Percentiles rank a stretch among this genome's conserved stretches.
Evolutionary conservation across 1,139 yeast species (phyloP).

Genomic region (Suhomyces bokatorum): DNA sequence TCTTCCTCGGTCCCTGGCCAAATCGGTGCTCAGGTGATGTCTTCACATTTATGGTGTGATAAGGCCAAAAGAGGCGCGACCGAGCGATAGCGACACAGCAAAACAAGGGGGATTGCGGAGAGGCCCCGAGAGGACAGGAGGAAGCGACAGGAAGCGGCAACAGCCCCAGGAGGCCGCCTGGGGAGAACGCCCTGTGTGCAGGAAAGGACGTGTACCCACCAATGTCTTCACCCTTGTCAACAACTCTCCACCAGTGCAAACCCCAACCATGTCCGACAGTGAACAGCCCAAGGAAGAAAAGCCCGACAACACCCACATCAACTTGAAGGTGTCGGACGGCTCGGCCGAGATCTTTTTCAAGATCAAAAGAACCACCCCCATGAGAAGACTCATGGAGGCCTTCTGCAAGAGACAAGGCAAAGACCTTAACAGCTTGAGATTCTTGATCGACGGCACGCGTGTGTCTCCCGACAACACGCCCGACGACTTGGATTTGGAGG

Average conservation of each 20-base stretch:
- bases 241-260: conserved; percentile 2
- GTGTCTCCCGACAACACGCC: conserved; percentile 89
- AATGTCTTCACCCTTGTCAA: neutral
- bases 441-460: conserved; percentile 91
- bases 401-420: conserved; percentile 98
- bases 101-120: neutral
- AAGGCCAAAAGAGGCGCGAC: neutral
- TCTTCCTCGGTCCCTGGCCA: neutral
- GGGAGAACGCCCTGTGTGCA: neutral
- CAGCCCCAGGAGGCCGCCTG: too few species aligned
- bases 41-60: neutral
- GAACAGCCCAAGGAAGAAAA: conserved; percentile 60
- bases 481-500: conserved; percentile 86
- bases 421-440: conserved; percentile 76
- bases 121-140: too few species aligned
- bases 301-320: conserved; percentile 74
- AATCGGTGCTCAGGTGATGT: neutral
- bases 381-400: conserved; percentile 95
- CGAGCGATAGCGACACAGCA: neutral
- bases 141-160: too few species aligned
- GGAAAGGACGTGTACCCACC: conserved; percentile 6
- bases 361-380: conserved; percentile 88
- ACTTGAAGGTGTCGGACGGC: conserved; percentile 91
- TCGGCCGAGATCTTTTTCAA: conserved; percentile 93
- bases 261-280: conserved; percentile 31